phyloP scores from a whole-genome alignment of 2,329 filamentous ascomycete genomes.

The Aureobasidium lini region DNA sequence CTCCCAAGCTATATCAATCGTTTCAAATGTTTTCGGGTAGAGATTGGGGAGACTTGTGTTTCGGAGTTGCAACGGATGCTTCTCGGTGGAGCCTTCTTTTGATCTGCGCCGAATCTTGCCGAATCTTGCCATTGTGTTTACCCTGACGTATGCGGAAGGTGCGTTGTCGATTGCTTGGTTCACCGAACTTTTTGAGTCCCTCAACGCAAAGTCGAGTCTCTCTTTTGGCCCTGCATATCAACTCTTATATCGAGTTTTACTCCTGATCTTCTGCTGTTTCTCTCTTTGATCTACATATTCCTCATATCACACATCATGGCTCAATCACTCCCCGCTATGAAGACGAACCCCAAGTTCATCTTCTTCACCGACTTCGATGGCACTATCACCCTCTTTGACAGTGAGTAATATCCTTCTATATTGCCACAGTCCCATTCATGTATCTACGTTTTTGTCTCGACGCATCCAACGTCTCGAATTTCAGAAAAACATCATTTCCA shows the following conservation, averaged over 20 bases:
- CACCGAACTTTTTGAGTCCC: not conserved
- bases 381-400: slow-evolving; percentile 74
- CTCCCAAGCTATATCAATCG: not conserved
- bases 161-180: slow-evolving; percentile 8
- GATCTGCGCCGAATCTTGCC: slow-evolving; percentile 6
- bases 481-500: not conserved
- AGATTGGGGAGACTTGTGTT: not conserved
- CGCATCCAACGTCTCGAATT: no score
- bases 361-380: slow-evolving; percentile 99
- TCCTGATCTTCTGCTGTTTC: not conserved
- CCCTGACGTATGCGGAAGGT: not conserved
- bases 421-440: not conserved
- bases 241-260: not conserved
- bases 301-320: slow-evolving; percentile 19
- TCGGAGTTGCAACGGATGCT: not conserved
- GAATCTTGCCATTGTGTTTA: not conserved
- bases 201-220: not conserved
- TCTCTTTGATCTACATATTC: not conserved
- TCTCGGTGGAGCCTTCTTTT: not conserved
- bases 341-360: slow-evolving; percentile 71
- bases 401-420: slow-evolving; percentile 32
- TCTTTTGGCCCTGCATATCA: not conserved
- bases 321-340: slow-evolving; percentile 37
- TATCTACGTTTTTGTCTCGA: not conserved
- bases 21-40: not conserved